Percentiles rank a stretch among this genome's conserved stretches.
Conservation (phyloP, 257 asterid species). For the Salvia hispanica region DNA sequence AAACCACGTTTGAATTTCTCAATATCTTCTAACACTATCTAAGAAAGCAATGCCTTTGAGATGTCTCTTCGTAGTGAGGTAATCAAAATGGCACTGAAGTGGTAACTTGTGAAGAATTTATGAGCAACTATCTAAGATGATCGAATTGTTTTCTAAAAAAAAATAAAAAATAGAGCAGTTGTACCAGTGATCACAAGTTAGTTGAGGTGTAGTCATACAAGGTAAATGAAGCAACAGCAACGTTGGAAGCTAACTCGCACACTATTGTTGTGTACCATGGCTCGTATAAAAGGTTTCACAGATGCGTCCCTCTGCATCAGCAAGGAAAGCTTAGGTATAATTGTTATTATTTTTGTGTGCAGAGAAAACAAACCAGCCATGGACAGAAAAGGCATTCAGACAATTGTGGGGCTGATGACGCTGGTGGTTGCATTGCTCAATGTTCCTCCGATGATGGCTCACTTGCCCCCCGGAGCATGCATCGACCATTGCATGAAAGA, state of each 20-base stretch:
- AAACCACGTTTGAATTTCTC: too few relatives aligned
- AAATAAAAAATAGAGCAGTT: neutral
- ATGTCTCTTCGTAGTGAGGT: too few relatives aligned
- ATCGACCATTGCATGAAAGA: constrained; percentile 44
- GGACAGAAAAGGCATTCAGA: constrained; percentile 35
- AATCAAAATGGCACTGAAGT: too few relatives aligned
- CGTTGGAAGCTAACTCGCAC: neutral
- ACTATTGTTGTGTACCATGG: neutral
- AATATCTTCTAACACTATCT: too few relatives aligned
- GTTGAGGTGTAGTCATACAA: constrained; percentile 35
- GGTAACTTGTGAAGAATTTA: neutral
- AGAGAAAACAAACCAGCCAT: constrained; percentile 24
- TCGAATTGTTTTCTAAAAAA: neutral
- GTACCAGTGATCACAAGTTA: constrained; percentile 33
- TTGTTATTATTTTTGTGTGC: neutral
- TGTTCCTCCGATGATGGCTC: constrained; percentile 26
- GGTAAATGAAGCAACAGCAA: constrained; percentile 42
- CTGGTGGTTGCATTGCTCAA: constrained; percentile 25
- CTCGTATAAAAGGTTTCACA: constrained; percentile 23
- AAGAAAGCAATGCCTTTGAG: too few relatives aligned
- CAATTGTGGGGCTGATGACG: constrained; percentile 31
- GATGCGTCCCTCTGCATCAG: neutral
- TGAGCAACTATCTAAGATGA: neutral
- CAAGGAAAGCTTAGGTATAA: too few relatives aligned
- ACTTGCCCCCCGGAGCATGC: constrained; percentile 45